Conservation (phyloP, 1,139 yeast species). For the Blastobotrys ciferrii region DNA sequence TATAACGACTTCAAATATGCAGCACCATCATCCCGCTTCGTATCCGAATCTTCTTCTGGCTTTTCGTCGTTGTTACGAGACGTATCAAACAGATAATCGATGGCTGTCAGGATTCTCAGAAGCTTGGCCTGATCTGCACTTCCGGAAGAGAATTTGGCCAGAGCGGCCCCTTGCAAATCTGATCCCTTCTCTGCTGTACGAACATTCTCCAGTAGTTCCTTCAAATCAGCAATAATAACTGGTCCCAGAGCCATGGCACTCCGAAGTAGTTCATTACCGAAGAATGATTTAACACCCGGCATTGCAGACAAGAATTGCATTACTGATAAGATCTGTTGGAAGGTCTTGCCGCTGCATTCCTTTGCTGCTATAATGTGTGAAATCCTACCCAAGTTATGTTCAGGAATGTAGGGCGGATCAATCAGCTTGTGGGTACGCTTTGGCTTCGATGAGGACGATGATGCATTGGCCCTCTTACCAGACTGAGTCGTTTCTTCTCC, state of each 20-base stretch:
- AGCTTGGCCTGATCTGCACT: constrained; percentile 87
- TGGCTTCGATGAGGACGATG: constrained; percentile 12
- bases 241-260: constrained; percentile 65
- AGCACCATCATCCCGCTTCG: constrained; percentile 45
- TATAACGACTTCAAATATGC: constrained; percentile 46
- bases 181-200: constrained; percentile 39
- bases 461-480: constrained; percentile 24
- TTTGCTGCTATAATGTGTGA: constrained; percentile 74
- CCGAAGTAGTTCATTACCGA: constrained; percentile 66
- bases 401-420: constrained; percentile 65
- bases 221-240: constrained; percentile 56
- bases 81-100: constrained; percentile 74
- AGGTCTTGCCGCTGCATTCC: constrained; percentile 82
- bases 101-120: constrained; percentile 78
- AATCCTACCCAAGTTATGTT: constrained; percentile 57
- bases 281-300: constrained; percentile 59
- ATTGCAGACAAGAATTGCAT: constrained; percentile 75
- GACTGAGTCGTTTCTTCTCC: constrained; percentile 17
- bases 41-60: constrained; percentile 7
- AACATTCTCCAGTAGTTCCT: constrained; percentile 50
- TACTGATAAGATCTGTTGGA: constrained; percentile 78
- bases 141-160: constrained; percentile 72
- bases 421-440: constrained; percentile 32
- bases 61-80: constrained; percentile 23
- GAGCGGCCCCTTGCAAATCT: constrained; percentile 52